These are phyloP conservation scores for Populus tremula DNA, from an alignment of 345 rosid species.

Conservation along the genomic window DNA sequence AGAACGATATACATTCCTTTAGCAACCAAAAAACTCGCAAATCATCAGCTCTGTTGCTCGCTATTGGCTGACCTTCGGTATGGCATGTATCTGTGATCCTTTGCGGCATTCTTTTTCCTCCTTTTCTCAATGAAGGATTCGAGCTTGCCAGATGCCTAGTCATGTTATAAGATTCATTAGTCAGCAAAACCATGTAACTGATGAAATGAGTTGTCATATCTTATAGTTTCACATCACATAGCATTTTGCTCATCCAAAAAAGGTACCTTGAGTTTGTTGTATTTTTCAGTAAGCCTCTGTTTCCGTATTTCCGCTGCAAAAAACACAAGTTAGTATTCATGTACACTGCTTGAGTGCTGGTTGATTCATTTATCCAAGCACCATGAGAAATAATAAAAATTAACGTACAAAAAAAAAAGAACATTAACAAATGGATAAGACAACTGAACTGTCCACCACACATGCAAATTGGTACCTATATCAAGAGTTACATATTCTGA, in stretches of 20 bases:
- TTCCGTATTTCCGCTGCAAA: conserved; percentile 79
- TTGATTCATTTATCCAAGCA: too few relatives aligned
- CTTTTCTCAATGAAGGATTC: conserved; percentile 72
- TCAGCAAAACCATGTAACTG: conserved; percentile 1
- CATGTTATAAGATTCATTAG: conserved; percentile 16
- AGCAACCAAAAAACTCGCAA: neutral
- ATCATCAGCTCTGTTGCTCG: conserved; percentile 31
- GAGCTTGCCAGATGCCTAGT: conserved; percentile 78
- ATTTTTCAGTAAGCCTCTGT: conserved; percentile 68
- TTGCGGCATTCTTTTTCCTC: conserved; percentile 85
- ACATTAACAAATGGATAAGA: neutral
- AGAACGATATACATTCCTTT: neutral
- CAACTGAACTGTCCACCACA: neutral
- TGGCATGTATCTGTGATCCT: conserved; percentile 86
- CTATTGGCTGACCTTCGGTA: conserved; percentile 49
- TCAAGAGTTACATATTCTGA: neutral
- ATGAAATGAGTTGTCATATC: neutral
- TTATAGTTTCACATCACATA: neutral
- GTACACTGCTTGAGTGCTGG: neutral
- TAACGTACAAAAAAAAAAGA: too few relatives aligned
- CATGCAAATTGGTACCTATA: neutral
- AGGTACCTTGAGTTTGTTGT: conserved; percentile 66
- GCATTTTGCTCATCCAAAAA: neutral
- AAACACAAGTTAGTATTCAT: conserved; percentile 17
- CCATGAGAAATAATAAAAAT: neutral